Conservation (phyloP, 495 filamentous ascomycete species). For the Trichoderma asperelloides region DNA sequence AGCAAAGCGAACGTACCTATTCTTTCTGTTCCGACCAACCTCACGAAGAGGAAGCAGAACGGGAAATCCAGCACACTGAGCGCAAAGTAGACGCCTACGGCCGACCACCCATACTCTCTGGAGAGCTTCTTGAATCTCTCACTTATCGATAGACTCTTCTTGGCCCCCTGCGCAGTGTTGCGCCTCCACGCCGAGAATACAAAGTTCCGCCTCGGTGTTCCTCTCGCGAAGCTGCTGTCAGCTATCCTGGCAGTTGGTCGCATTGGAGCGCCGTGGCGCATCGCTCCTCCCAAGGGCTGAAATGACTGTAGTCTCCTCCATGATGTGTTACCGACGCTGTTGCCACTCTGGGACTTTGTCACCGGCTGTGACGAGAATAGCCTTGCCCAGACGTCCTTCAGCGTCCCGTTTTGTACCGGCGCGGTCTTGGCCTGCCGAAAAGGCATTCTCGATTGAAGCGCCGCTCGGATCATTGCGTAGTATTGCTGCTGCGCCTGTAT, state of each 20-base stretch:
- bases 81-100: slow-evolving; percentile 78
- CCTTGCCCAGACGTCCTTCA: not conserved
- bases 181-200: slow-evolving; percentile 8
- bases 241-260: not conserved
- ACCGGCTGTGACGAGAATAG: not conserved
- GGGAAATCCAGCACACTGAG: slow-evolving; percentile 87
- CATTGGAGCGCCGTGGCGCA: not conserved
- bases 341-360: not conserved
- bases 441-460: not conserved
- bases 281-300: not conserved
- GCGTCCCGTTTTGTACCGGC: not conserved
- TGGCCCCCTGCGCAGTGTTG: not conserved
- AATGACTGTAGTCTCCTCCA: not conserved
- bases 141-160: slow-evolving; percentile 49
- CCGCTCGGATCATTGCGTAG: not conserved
- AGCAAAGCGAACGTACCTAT: slow-evolving; percentile 48
- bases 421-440: not conserved
- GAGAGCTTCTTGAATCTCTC: slow-evolving; percentile 71
- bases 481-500: not conserved
- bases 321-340: not conserved
- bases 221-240: not conserved
- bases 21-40: slow-evolving; percentile 69
- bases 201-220: not conserved
- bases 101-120: slow-evolving; percentile 89
- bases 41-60: slow-evolving; percentile 84